Evolutionary conservation across 2,329 filamentous ascomycete genomes (phyloP).

Genomic region (Aurifilum marmelostoma): DNA sequence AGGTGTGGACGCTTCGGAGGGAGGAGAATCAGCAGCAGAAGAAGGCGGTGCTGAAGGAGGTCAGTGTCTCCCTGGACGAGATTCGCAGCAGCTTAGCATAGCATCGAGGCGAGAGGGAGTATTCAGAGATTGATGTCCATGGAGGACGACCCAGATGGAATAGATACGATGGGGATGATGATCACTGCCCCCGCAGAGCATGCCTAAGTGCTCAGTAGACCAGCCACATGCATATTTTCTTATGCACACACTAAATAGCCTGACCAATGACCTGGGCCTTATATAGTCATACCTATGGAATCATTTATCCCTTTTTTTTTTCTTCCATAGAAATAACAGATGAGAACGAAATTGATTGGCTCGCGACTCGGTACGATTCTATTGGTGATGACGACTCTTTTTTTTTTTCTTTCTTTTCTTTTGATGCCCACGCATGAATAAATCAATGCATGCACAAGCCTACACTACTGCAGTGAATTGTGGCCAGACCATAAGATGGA

Average conservation of each 20-base stretch:
- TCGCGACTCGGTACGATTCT: neutral
- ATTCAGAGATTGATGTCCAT: neutral
- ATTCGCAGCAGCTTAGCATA: conserved; percentile 41
- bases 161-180: neutral
- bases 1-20: conserved; percentile 62
- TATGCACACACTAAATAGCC: neutral
- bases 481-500: too few species aligned
- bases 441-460: too few species aligned
- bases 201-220: too few species aligned
- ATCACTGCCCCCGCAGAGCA: too few species aligned
- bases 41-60: conserved; percentile 46
- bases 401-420: too few species aligned
- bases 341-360: neutral
- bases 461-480: too few species aligned
- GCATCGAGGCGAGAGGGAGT: neutral
- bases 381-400: too few species aligned
- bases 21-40: conserved; percentile 32
- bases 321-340: too few species aligned
- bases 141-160: neutral
- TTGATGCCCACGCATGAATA: too few species aligned
- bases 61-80: conserved; percentile 46
- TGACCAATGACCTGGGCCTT: neutral
- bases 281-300: neutral
- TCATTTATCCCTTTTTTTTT: neutral
- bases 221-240: too few species aligned